phyloP scores from a whole-genome alignment of 768 basidiomycete species.

The Hebeloma cylindrosporum region DNA sequence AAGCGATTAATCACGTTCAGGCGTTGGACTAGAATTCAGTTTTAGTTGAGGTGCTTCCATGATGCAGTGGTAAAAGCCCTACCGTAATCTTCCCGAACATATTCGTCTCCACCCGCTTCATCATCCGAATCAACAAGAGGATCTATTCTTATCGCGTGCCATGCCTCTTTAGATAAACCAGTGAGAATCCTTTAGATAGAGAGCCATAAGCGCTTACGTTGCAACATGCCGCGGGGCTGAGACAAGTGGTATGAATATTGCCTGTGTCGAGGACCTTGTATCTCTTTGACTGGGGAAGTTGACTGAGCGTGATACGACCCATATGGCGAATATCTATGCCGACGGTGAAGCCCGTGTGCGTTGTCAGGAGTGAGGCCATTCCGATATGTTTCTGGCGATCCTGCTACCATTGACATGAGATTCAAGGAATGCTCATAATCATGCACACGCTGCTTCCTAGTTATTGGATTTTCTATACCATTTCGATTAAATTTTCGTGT shows the following conservation, averaged over 20 bases:
- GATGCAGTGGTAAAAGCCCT: conserved; percentile 20
- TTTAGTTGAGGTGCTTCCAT: background rate
- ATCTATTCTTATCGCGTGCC: conserved; percentile 67
- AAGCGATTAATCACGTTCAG: conserved; percentile 60
- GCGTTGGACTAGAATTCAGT: conserved; percentile 48
- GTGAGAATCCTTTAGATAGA: no score
- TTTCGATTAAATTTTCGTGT: no score
- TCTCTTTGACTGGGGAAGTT: conserved; percentile 13
- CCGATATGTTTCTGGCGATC: conserved; percentile 9
- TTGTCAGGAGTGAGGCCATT: conserved; percentile 11
- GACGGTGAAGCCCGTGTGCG: conserved; percentile 13
- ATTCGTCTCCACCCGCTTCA: conserved; percentile 60
- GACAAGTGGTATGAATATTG: conserved; percentile 10
- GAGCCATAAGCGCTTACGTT: conserved; percentile 50
- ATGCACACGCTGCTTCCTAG: conserved; percentile 10
- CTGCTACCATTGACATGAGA: conserved; percentile 16
- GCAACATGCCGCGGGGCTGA: conserved; percentile 57
- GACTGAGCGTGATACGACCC: conserved; percentile 15
- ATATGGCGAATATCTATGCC: conserved; percentile 40
- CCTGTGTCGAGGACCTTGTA: conserved; percentile 17
- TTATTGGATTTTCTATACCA: no score
- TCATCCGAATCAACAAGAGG: conserved; percentile 79
- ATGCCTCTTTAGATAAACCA: conserved; percentile 64
- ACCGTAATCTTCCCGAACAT: conserved; percentile 68
- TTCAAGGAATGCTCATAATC: conserved; percentile 19